These are phyloP conservation scores for Yamadazyma sp. DNA, from an alignment of 1,139 yeast genomes.

Conservation along the genomic window DNA sequence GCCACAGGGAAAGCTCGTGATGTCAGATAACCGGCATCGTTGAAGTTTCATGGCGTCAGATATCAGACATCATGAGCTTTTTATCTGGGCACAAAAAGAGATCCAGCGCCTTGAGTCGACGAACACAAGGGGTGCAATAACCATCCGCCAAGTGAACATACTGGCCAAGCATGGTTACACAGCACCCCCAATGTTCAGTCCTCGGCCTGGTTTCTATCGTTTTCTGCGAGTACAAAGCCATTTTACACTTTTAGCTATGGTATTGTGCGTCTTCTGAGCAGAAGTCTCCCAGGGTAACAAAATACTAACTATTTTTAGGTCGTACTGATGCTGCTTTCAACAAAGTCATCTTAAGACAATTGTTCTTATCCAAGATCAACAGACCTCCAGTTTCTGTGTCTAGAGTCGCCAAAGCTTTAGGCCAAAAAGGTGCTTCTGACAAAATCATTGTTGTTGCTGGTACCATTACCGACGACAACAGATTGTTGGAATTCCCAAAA, in stretches of 20 bases:
- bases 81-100: neutral
- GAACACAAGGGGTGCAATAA: neutral
- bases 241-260: no score
- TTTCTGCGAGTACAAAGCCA: slow-evolving; percentile 64
- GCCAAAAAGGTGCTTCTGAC: slow-evolving; percentile 80
- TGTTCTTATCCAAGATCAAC: slow-evolving; percentile 97
- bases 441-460: slow-evolving; percentile 98
- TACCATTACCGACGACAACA: slow-evolving; percentile 97
- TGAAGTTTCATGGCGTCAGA: slow-evolving; percentile 1
- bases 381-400: slow-evolving; percentile 99
- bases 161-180: slow-evolving; percentile 8
- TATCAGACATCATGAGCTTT: slow-evolving; percentile 1
- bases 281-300: slow-evolving; percentile 24
- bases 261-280: slow-evolving; percentile 61
- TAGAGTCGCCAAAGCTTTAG: slow-evolving; percentile 82
- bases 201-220: slow-evolving; percentile 7
- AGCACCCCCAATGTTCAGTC: neutral
- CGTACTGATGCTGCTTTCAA: slow-evolving; percentile 99
- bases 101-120: slow-evolving; percentile 9
- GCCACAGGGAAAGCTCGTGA: neutral
- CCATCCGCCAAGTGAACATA: slow-evolving; percentile 14
- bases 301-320: slow-evolving; percentile 51
- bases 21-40: slow-evolving; percentile 3
- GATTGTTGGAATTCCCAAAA: slow-evolving; percentile 93
- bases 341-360: slow-evolving; percentile 91